Conservation (phyloP, 2,329 filamentous ascomycete species). For the Leptographium procerum region DNA sequence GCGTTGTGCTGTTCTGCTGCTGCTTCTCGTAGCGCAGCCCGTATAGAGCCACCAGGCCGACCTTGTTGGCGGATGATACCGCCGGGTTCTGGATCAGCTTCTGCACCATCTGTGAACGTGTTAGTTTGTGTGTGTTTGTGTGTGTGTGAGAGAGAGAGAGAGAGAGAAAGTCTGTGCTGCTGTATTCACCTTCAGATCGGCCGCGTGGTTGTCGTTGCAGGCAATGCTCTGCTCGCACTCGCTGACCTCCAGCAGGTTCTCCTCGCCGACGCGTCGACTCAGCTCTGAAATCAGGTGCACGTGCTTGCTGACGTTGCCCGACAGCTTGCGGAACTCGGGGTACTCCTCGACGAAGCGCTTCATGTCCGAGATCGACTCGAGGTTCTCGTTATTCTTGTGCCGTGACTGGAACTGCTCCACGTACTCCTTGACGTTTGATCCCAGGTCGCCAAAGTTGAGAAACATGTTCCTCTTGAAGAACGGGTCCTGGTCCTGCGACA, state of each 20-base stretch:
- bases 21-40: slow-evolving; percentile 85
- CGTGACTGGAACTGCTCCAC: slow-evolving; percentile 97
- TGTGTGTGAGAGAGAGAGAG: not conserved
- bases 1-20: slow-evolving; percentile 68
- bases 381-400: slow-evolving; percentile 90
- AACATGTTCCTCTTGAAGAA: slow-evolving; percentile 99
- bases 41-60: slow-evolving; percentile 87
- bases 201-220: slow-evolving; percentile 88
- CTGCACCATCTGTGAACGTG: slow-evolving; percentile 75
- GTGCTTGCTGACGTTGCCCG: slow-evolving; percentile 96
- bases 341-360: slow-evolving; percentile 99
- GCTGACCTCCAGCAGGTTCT: slow-evolving; percentile 87
- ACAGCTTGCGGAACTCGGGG: slow-evolving; percentile 92
- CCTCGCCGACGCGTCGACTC: slow-evolving; percentile 73
- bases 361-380: slow-evolving; percentile 97
- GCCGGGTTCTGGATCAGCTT: slow-evolving; percentile 68
- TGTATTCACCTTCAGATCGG: slow-evolving; percentile 70
- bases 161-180: not conserved
- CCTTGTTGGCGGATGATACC: slow-evolving; percentile 71
- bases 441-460: slow-evolving; percentile 89
- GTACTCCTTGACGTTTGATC: slow-evolving; percentile 95
- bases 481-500: slow-evolving; percentile 93
- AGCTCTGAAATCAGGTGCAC: slow-evolving; percentile 92
- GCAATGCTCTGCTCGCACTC: slow-evolving; percentile 94
- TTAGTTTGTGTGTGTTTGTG: no score